Evolutionary conservation across 306 rosid species (phyloP).

Genomic region (Vigna reflexopilosa): DNA sequence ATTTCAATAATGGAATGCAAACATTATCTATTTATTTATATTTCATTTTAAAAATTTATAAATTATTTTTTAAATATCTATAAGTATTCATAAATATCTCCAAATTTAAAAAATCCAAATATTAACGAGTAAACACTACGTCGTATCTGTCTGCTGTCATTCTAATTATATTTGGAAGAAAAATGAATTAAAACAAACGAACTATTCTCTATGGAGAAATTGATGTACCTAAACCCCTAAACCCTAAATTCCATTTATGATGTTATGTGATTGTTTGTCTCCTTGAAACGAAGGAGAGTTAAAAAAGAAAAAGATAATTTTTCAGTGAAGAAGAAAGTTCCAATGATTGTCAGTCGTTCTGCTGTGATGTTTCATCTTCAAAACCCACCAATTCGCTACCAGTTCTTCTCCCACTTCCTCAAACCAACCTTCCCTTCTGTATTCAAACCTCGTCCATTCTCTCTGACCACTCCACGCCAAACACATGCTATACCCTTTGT

Average conservation of each 20-base stretch:
- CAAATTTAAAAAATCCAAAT: no score
- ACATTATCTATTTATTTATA: no score
- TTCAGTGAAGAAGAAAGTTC: conserved; percentile 18
- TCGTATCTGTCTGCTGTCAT: no score
- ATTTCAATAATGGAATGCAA: no score
- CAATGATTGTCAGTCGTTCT: conserved; percentile 67
- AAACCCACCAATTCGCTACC: conserved; percentile 58
- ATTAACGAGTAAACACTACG: no score
- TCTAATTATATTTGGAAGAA: not conserved
- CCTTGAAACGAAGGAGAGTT: not conserved
- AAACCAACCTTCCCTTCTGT: conserved; percentile 44
- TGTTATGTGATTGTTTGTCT: not conserved
- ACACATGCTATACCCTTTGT: conserved; percentile 40
- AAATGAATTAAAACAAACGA: not conserved
- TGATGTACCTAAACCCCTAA: conserved; percentile 23
- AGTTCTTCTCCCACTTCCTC: conserved; percentile 54
- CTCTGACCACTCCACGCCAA: conserved; percentile 14
- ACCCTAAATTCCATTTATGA: not conserved
- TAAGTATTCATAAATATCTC: no score
- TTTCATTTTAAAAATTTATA: no score
- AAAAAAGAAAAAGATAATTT: not conserved
- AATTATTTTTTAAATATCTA: no score
- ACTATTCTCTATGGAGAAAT: not conserved
- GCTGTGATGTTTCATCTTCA: conserved; percentile 57
- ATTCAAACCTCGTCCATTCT: conserved; percentile 48